These are phyloP conservation scores for Rasamsonia emersonii DNA, from an alignment of 2,329 filamentous ascomycete species.

Conservation along the genomic window DNA sequence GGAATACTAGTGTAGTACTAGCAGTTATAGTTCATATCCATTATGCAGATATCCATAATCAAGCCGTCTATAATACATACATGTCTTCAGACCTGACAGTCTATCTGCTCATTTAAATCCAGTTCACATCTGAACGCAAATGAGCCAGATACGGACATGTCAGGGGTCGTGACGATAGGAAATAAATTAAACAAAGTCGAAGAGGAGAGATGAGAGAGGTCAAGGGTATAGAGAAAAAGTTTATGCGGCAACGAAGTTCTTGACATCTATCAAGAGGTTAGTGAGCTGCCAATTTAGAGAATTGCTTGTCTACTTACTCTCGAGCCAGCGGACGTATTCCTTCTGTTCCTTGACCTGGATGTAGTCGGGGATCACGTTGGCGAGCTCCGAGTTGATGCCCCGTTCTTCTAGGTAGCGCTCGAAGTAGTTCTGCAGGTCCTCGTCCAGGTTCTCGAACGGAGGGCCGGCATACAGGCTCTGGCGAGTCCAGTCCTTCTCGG, in stretches of 20 bases:
- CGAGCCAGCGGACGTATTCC: conserved; percentile 88
- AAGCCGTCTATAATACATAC: too few species aligned
- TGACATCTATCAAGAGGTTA: conserved; percentile 52
- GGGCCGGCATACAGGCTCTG: conserved; percentile 80
- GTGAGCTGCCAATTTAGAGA: conserved; percentile 9
- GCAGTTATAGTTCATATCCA: too few species aligned
- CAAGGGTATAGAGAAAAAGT: conserved; percentile 4
- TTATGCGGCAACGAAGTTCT: conserved; percentile 71
- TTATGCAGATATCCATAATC: too few species aligned
- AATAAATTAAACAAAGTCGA: background rate
- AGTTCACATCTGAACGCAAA: too few species aligned
- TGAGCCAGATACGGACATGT: too few species aligned
- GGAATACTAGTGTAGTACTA: too few species aligned
- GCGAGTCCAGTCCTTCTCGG: conserved; percentile 68
- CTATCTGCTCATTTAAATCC: too few species aligned
- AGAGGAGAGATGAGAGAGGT: background rate
- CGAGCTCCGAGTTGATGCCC: conserved; percentile 77
- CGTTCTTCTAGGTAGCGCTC: conserved; percentile 94
- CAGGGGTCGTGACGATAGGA: background rate
- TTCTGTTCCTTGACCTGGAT: conserved; percentile 98
- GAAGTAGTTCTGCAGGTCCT: conserved; percentile 85
- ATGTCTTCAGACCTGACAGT: too few species aligned
- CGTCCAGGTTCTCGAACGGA: conserved; percentile 86
- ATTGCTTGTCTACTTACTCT: conserved; percentile 41
- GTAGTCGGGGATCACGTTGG: conserved; percentile 88